phyloP scores from a whole-genome alignment of 1,139 yeast genomes.

The Protomyces gravidus region DNA sequence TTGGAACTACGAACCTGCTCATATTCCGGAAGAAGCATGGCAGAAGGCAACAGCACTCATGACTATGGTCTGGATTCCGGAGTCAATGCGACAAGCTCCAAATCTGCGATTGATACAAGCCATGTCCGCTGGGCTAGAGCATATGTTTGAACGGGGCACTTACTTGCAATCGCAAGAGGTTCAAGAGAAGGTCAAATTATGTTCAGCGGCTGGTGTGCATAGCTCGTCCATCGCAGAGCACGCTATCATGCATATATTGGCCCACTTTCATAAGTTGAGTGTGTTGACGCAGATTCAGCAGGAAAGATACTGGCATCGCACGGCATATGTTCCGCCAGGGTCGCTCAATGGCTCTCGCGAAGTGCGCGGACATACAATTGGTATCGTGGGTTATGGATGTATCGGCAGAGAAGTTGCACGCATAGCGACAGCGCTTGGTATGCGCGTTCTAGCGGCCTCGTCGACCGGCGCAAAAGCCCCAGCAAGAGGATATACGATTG shows the following conservation, averaged over 20 bases:
- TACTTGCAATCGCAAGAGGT: background rate
- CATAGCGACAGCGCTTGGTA: conserved; percentile 80
- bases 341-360: conserved; percentile 6
- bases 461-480: conserved; percentile 75
- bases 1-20: conserved; percentile 17
- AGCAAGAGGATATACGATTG: conserved; percentile 33
- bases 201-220: conserved; percentile 31
- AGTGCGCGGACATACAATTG: conserved; percentile 38
- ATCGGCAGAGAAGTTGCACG: conserved; percentile 85
- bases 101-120: conserved; percentile 11
- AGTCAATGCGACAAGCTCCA: conserved; percentile 12
- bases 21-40: conserved; percentile 12
- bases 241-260: conserved; percentile 26
- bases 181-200: background rate
- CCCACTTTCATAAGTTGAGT: conserved; percentile 22
- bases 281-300: conserved; percentile 3
- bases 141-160: background rate
- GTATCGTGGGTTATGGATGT: conserved; percentile 84
- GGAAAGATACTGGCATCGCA: conserved; percentile 8
- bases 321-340: conserved; percentile 11
- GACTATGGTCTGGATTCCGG: conserved; percentile 16
- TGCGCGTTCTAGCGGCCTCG: conserved; percentile 76
- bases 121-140: conserved; percentile 23
- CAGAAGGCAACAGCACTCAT: conserved; percentile 5
- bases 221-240: conserved; percentile 31